Conservation (phyloP, 805 yeast species). For the Scheffersomyces amazonensis region DNA sequence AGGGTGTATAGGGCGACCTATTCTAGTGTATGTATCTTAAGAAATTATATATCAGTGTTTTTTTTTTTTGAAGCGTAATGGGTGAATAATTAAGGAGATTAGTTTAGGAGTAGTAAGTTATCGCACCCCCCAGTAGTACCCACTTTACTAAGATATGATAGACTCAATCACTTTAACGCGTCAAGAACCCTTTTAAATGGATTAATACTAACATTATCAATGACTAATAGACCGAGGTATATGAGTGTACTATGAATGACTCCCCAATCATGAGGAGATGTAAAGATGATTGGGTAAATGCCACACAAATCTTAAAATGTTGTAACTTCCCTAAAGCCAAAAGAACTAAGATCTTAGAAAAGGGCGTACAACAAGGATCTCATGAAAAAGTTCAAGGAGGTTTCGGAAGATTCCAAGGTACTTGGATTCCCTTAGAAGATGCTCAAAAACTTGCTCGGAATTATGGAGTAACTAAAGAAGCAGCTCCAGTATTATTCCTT, state of each 20-base stretch:
- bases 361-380: slow-evolving; percentile 84
- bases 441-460: slow-evolving; percentile 50
- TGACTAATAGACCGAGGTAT: slow-evolving; percentile 65
- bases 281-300: slow-evolving; percentile 93
- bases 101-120: too few species aligned
- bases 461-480: slow-evolving; percentile 36
- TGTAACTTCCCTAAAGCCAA: slow-evolving; percentile 94
- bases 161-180: too few species aligned
- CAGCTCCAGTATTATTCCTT: slow-evolving; percentile 40
- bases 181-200: too few species aligned
- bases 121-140: too few species aligned
- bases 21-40: slow-evolving; percentile 38
- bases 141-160: too few species aligned
- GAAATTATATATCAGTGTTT: too few species aligned
- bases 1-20: slow-evolving; percentile 45
- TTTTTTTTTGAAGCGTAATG: too few species aligned
- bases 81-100: too few species aligned
- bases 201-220: too few species aligned
- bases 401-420: slow-evolving; percentile 94
- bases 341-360: slow-evolving; percentile 85
- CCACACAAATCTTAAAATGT: slow-evolving; percentile 90
- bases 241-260: slow-evolving; percentile 64
- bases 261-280: slow-evolving; percentile 88
- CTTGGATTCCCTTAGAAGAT: slow-evolving; percentile 86
- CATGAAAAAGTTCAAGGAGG: slow-evolving; percentile 98